Evolutionary conservation across 148 eudicot genomes (phyloP), one percentile per base, ranked within the genome.

Genomic region (Vaccinium myrtillus): DNA sequence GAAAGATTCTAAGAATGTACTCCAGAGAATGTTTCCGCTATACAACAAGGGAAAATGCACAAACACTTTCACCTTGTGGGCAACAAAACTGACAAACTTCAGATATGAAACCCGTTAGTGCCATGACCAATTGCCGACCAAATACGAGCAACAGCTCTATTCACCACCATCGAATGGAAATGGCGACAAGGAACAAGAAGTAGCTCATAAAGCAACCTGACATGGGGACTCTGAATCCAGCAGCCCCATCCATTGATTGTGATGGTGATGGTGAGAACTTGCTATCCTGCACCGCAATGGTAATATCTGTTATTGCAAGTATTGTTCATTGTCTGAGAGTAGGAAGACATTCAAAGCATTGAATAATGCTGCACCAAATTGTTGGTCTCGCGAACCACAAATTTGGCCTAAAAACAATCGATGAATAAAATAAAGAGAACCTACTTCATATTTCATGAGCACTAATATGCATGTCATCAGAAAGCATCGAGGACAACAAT

Each of bases 131-230:
- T 67, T 11, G 74, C 74, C 12, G 43, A 16, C 13, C 39, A 10
- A 67, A 67, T 25, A 67, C 7, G 36, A 12, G 73, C 15, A 27
- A 15, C 73, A 78, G 1, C 61, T 51, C 39, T 30, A 78, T 78
- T 78, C 81, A 78, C 59, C 58, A 16, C 61, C 39, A 78, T 55
- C 6, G 16, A 56, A 59, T 39, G 30, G 53, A 39, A 23, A 80
- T 36, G 23, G 19, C 6, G 36, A 59, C 23, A 49, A 80, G 16
- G 53, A 80, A 46, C 18, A 39, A 61, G 53, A 56, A 54, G 55
- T 55, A 73, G 53, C 59, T 53, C n/a, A 74, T n/a, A n/a, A 74
- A 74, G 79, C 70, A 49, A 83, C 79, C 56, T 48, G 19, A 74
- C 14, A 39, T 19, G 18, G 79, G 69, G 14, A 53, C 54, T 39